Evolutionary conservation across 495 filamentous ascomycete genomes (phyloP), one percentile per base, ranked within the genome.

Genomic region (Neurospora discreta): DNA sequence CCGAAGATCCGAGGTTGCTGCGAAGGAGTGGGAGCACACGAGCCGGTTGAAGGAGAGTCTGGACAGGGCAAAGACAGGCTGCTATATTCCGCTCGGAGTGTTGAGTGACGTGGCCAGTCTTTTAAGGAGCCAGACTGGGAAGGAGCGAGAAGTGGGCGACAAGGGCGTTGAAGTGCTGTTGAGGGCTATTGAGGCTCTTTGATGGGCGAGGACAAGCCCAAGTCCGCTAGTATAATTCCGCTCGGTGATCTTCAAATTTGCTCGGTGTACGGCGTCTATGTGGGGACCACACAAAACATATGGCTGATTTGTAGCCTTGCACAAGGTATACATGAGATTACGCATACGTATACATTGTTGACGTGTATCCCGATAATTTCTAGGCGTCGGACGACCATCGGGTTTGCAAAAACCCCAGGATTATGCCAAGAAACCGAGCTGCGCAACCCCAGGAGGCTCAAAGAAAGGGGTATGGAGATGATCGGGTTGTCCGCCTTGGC

Each of bases 1-100:
- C 60, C 90, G 94, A 78, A 80, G 90, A 18, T 95, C 96, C 3
- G 96, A 98, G 79, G 85, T 86, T 26, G 96, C 96, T n/a, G 96
- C 96, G 16, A 90, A 87, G 76, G 90, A 92, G 76, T 99, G 96
- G 92, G 95, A 99, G 83, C 93, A 98, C 81, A 98, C 96, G 5
- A 93, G 90, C 71, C 84, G 92, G 20, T 83, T 98, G 68, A 93
- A 91, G 80, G 94, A 97, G 84, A 95, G 91, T 74, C 80, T 97
- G 65, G 94, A 98, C 75, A 88, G 88, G 75, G 91, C 89, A 38
- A 91, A 89, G 77, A 87, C 87, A 68, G 91, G 89, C 26, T 89
- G 88, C 26, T 93, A 92, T 80, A 86, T 99, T 67, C 93, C 93
- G 18, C 81, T 99, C 18, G 96, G 96, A 0, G 82, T 96, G 80